Evolutionary conservation across 1,284 basidiomycete genomes (phyloP).

Genomic region (Fistulinella staudtii): DNA sequence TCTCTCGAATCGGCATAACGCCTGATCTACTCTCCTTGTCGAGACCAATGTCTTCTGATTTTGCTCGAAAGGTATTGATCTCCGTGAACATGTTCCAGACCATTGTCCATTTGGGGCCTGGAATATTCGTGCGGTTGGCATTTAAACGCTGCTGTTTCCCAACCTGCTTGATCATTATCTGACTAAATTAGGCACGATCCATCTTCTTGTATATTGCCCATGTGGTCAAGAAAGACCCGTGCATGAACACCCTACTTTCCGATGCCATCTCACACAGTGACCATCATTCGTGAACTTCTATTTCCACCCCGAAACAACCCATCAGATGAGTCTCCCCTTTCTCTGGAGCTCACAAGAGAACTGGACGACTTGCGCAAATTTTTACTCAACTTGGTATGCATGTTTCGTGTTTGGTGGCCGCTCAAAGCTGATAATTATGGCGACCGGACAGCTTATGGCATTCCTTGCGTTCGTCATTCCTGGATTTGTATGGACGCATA

Average conservation of each 20-base stretch:
- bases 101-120: no score
- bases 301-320: constrained; percentile 1
- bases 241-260: background rate
- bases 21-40: background rate
- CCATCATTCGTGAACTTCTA: constrained; percentile 1
- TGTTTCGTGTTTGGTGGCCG: background rate
- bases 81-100: constrained; percentile 9
- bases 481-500: background rate
- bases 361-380: constrained; percentile 23
- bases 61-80: background rate
- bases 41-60: background rate
- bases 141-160: background rate
- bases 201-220: constrained; percentile 11
- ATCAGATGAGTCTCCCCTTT: constrained; percentile 1
- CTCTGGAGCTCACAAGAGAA: constrained; percentile 19
- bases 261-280: constrained; percentile 11
- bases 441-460: constrained; percentile 21
- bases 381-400: constrained; percentile 22
- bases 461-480: constrained; percentile 26
- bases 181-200: background rate
- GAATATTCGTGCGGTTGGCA: no score
- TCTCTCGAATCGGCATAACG: background rate
- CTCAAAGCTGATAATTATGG: constrained; percentile 1
- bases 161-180: background rate
- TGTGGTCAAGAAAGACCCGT: background rate